Evolutionary conservation across 257 asterid species (phyloP).

Genomic region (Ajuga chamaepitys): DNA sequence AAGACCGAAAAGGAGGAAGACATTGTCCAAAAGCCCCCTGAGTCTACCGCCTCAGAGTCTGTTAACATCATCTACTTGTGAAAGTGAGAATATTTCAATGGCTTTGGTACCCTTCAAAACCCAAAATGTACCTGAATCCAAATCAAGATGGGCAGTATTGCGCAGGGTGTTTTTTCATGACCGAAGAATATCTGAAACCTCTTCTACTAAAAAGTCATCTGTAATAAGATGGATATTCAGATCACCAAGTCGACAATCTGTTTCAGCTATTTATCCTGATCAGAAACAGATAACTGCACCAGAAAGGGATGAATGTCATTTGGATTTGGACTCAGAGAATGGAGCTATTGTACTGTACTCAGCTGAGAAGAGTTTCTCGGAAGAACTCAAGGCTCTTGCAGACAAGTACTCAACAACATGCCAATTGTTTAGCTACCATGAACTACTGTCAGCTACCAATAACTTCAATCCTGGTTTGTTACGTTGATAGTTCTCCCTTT

Average conservation of each 20-base stretch:
- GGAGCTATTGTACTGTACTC: conserved; percentile 35
- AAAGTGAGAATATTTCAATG: conserved; percentile 30
- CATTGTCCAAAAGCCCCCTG: conserved; percentile 32
- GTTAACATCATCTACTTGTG: conserved; percentile 20
- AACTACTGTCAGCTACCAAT: conserved; percentile 62
- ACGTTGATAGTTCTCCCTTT: conserved; percentile 1
- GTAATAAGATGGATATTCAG: conserved; percentile 40
- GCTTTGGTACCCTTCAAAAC: conserved; percentile 51
- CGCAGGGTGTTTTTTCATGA: conserved; percentile 39
- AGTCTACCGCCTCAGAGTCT: conserved; percentile 27
- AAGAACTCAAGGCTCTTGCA: conserved; percentile 50
- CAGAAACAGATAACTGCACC: conserved; percentile 38
- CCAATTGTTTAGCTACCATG: conserved; percentile 59
- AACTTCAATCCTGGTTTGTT: conserved; percentile 55
- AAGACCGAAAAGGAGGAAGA: conserved; percentile 37
- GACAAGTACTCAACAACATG: conserved; percentile 49
- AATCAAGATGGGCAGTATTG: conserved; percentile 59
- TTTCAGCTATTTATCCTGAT: conserved; percentile 64
- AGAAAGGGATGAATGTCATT: conserved; percentile 23
- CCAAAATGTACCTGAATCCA: conserved; percentile 29
- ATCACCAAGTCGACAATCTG: conserved; percentile 51
- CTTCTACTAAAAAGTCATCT: conserved; percentile 40
- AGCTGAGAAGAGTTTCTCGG: conserved; percentile 24
- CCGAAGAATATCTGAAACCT: conserved; percentile 21
- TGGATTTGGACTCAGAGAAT: conserved; percentile 28